Percentiles rank a stretch among this genome's conserved stretches.
These are phyloP conservation scores for Diaporthe citri DNA, from an alignment of 2,329 filamentous ascomycete genomes.

Conservation along the genomic window DNA sequence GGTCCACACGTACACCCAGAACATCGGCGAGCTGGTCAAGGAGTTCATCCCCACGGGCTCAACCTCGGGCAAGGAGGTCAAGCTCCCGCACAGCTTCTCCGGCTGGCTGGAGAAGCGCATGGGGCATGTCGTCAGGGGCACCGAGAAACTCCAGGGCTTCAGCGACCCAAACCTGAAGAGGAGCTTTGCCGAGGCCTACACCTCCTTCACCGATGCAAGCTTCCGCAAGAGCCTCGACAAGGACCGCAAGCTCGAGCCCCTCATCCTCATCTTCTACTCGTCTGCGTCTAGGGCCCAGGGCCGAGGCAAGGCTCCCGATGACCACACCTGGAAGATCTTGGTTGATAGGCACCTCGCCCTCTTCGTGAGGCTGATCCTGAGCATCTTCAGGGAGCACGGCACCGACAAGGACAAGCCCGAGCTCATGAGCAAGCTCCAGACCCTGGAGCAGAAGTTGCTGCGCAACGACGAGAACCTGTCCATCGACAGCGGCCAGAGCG, in stretches of 20 bases:
- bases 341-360: conserved; percentile 95
- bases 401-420: conserved; percentile 89
- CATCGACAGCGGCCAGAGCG: conserved; percentile 69
- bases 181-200: conserved; percentile 94
- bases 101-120: conserved; percentile 76
- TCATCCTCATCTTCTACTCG: conserved; percentile 96
- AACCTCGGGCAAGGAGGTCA: conserved; percentile 61
- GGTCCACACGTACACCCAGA: conserved; percentile 70
- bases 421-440: conserved; percentile 81
- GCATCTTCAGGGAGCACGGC: conserved; percentile 84
- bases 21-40: conserved; percentile 87
- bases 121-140: conserved; percentile 83
- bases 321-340: conserved; percentile 91
- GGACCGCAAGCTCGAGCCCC: conserved; percentile 90
- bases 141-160: conserved; percentile 87
- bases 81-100: conserved; percentile 70
- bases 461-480: conserved; percentile 93
- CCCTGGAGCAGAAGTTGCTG: conserved; percentile 92
- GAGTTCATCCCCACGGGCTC: conserved; percentile 72
- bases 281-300: conserved; percentile 90
- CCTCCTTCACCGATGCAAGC: conserved; percentile 87
- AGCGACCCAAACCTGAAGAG: conserved; percentile 92
- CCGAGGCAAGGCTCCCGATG: conserved; percentile 77
- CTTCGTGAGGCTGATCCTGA: conserved; percentile 88
- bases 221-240: conserved; percentile 95